Evolutionary conservation across 2,329 filamentous ascomycete genomes (phyloP).

Genomic region (Botrytis galanthina): DNA sequence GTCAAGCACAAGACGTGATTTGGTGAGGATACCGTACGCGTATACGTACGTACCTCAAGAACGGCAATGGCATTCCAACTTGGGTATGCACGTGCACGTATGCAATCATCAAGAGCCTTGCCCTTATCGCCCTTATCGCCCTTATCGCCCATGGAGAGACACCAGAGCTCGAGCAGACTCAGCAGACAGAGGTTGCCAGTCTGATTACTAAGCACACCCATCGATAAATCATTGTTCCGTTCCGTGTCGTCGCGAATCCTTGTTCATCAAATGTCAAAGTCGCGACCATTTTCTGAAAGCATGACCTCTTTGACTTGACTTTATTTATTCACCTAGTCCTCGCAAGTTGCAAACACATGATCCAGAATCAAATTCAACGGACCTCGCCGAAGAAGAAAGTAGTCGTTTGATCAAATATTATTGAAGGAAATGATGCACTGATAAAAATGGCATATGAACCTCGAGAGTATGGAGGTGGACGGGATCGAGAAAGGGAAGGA

Average conservation of each 20-base stretch:
- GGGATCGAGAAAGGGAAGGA: conserved; percentile 26
- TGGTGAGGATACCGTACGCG: background rate
- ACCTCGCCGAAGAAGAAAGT: conserved; percentile 2
- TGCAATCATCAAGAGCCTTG: background rate
- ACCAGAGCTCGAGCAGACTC: no score
- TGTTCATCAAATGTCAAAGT: conserved; percentile 12
- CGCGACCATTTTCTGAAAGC: conserved; percentile 4
- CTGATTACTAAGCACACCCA: background rate
- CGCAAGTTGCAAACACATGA: conserved; percentile 10
- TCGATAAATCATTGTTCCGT: conserved; percentile 4
- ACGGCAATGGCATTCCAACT: background rate
- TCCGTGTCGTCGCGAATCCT: background rate
- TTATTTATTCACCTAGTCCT: background rate
- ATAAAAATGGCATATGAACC: conserved; percentile 39
- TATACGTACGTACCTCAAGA: background rate
- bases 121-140: background rate
- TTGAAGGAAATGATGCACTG: conserved; percentile 25
- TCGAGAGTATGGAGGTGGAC: conserved; percentile 37
- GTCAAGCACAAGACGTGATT: background rate
- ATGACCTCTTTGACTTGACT: conserved; percentile 3
- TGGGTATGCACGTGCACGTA: no score
- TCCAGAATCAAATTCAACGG: background rate
- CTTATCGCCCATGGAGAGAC: background rate
- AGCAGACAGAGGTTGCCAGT: no score
- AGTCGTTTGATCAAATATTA: conserved; percentile 10